These are phyloP conservation scores for Fusarium sp. DNA, from an alignment of 2,329 filamentous ascomycete species.

Conservation along the genomic window DNA sequence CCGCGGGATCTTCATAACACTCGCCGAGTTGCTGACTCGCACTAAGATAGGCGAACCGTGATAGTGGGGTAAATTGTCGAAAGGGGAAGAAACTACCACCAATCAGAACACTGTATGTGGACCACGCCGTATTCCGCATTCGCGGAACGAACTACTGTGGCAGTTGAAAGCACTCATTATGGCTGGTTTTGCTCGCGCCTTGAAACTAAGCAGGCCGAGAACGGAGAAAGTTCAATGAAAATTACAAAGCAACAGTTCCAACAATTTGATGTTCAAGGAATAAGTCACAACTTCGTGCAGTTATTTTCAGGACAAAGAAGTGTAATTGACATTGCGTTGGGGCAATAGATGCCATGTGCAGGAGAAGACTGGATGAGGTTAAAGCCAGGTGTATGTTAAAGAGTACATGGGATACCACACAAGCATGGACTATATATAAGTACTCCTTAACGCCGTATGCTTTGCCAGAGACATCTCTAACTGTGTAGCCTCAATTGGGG, in stretches of 20 bases:
- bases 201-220: background rate
- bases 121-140: background rate
- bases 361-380: accelerated
- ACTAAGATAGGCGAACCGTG: background rate
- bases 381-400: accelerated
- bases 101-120: accelerated
- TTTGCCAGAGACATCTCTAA: background rate
- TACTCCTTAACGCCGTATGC: too few species aligned
- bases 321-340: accelerated
- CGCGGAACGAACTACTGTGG: background rate
- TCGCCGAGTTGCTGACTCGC: background rate
- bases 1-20: background rate
- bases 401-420: background rate
- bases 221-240: background rate
- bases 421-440: too few species aligned
- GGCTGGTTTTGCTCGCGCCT: background rate
- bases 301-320: accelerated
- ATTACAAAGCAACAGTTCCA: background rate
- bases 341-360: background rate
- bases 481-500: background rate
- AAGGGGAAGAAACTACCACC: background rate
- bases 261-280: accelerated
- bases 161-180: background rate
- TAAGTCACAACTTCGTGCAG: accelerated
- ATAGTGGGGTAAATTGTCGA: accelerated